Percentiles rank a stretch among this genome's conserved stretches.
These are phyloP conservation scores for Candida stauntonica DNA, from an alignment of 805 yeast genomes.

Conservation along the genomic window DNA sequence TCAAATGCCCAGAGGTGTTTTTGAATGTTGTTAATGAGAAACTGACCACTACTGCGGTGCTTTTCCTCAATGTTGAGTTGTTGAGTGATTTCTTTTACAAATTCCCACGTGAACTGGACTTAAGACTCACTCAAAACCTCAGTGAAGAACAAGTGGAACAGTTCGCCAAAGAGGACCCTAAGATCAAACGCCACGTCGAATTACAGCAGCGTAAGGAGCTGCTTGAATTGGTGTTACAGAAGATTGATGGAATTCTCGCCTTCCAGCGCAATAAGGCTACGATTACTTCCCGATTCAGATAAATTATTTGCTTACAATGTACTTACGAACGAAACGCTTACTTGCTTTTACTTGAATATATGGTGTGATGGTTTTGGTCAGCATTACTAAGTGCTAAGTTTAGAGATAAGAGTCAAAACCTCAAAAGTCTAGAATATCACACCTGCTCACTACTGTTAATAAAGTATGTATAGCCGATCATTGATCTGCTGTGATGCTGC, in stretches of 20 bases:
- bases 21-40: conserved; percentile 90
- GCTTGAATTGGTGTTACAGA: conserved; percentile 75
- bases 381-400: too few relatives aligned
- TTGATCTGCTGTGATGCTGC: too few relatives aligned
- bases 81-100: conserved; percentile 93
- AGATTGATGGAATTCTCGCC: conserved; percentile 59
- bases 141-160: conserved; percentile 73
- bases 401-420: too few relatives aligned
- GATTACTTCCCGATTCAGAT: conserved; percentile 4
- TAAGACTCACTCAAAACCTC: conserved; percentile 58
- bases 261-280: conserved; percentile 28
- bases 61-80: conserved; percentile 89
- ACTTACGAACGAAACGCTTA: too few relatives aligned
- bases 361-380: too few relatives aligned
- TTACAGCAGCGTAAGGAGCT: conserved; percentile 89
- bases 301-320: too few relatives aligned
- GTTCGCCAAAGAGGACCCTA: conserved; percentile 90
- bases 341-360: too few relatives aligned
- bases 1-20: conserved; percentile 91
- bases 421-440: too few relatives aligned
- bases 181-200: conserved; percentile 84
- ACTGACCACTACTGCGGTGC: conserved; percentile 85
- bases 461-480: too few relatives aligned
- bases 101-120: conserved; percentile 91
- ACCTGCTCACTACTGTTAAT: too few relatives aligned